Evolutionary conservation across 257 asterid genomes (phyloP), one percentile per base, ranked within the genome.

Genomic region (Ehretia macrophylla): DNA sequence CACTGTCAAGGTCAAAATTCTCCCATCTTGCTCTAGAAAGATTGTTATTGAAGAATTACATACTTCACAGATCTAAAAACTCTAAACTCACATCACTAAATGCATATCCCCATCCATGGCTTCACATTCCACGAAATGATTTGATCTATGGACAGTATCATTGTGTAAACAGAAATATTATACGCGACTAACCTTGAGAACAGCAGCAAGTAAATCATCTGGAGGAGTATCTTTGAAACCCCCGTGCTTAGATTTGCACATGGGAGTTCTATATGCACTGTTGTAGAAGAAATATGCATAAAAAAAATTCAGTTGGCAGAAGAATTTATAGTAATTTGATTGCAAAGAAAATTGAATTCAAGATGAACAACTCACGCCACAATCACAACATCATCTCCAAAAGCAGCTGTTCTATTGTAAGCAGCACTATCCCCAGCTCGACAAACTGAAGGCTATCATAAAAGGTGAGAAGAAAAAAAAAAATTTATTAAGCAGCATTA

Each of bases 141-240:
- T n/a, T n/a, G n/a, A n/a, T n/a, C n/a, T n/a, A n/a, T n/a, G n/a
- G n/a, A n/a, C n/a, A n/a, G n/a, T n/a, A n/a, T n/a, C n/a, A n/a
- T n/a, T n/a, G 35, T 6, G 6, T 27, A 27, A 11, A 49, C 11
- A 32, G 47, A 27, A 27, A 39, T 42, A 14, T 32, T 59, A 40
- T 51, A 39, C 1, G 38, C 18, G 48, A 38, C 76, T 70, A 58
- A 89, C 98, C 91, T 87, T 90, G 10, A 90, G 87, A 50, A 87
- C 90, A 50, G 98, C 22, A 51, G 95, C 96, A 58, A 91, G 96
- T 64, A 91, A 75, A 72, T 91, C 98, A 79, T 91, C 96, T 0
- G 98, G 83, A 72, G 56, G 84, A 32, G 98, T 85, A 72, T 91
- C 95, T 67, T 87, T 87, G 75, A 91, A 91, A 20, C 96, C 96